These are phyloP conservation scores for Trichocladium antarcticum DNA, from an alignment of 495 filamentous ascomycete species.

Conservation along the genomic window DNA sequence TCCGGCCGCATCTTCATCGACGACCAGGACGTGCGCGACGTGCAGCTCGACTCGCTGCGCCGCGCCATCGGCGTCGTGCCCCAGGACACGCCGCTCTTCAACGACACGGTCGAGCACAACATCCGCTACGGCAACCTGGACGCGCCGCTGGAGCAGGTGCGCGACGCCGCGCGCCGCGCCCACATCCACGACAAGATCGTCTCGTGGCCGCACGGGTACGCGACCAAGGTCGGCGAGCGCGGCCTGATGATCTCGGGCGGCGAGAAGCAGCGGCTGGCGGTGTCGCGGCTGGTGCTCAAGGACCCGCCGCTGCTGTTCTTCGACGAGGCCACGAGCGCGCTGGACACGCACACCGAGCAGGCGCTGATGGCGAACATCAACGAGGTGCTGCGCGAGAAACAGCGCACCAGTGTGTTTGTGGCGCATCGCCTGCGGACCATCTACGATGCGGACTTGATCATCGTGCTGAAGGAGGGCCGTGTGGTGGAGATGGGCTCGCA, in stretches of 20 bases:
- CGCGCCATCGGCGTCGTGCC: slow-evolving; percentile 89
- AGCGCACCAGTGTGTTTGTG: slow-evolving; percentile 83
- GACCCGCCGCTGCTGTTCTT: slow-evolving; percentile 92
- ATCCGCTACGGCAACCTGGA: slow-evolving; percentile 87
- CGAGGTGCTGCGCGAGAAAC: slow-evolving; percentile 79
- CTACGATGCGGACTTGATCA: slow-evolving; percentile 87
- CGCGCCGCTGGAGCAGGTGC: slow-evolving; percentile 61
- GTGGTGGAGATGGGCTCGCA: slow-evolving; percentile 86
- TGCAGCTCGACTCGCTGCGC: slow-evolving; percentile 70
- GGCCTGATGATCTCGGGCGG: slow-evolving; percentile 98
- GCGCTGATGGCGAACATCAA: slow-evolving; percentile 87
- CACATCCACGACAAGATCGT: slow-evolving; percentile 74
- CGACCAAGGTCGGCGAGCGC: slow-evolving; percentile 87
- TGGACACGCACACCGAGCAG: slow-evolving; percentile 95
- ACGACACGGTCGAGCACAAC: slow-evolving; percentile 89
- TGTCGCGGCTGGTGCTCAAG: slow-evolving; percentile 78
- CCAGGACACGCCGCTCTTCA: slow-evolving; percentile 94
- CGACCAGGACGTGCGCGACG: slow-evolving; percentile 79
- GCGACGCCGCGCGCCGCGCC: slow-evolving; percentile 66
- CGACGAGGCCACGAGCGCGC: slow-evolving; percentile 90
- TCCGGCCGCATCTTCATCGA: slow-evolving; percentile 81
- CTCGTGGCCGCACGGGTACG: slow-evolving; percentile 70
- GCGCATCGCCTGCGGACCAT: slow-evolving; percentile 89
- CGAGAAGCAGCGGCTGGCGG: slow-evolving; percentile 88
- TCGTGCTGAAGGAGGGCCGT: slow-evolving; percentile 72